phyloP scores from a whole-genome alignment of 1,139 yeast genomes.

The Eremothecium sinecaudum region DNA sequence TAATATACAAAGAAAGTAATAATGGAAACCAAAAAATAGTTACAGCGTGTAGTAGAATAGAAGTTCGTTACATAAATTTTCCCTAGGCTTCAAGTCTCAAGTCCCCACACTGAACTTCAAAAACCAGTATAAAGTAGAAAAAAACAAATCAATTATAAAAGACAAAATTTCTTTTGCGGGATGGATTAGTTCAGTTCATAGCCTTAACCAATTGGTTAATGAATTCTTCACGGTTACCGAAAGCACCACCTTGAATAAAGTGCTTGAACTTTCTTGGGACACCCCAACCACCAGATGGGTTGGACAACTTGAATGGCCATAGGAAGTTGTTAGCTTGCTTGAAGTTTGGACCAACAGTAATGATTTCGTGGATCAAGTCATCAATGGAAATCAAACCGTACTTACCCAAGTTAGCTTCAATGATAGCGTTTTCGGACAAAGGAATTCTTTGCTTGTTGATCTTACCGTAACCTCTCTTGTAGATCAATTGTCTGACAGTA shows the following conservation, averaged over 20 bases:
- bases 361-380: slow-evolving; percentile 97
- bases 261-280: slow-evolving; percentile 98
- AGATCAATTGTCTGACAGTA: slow-evolving; percentile 90
- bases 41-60: too few relatives aligned
- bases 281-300: slow-evolving; percentile 99
- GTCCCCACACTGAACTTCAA: too few relatives aligned
- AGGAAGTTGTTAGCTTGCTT: slow-evolving; percentile 99
- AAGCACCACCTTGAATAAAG: slow-evolving; percentile 99
- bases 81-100: too few relatives aligned
- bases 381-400: slow-evolving; percentile 94
- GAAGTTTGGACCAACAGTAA: slow-evolving; percentile 99
- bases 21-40: too few relatives aligned
- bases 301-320: slow-evolving; percentile 99
- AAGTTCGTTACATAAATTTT: too few relatives aligned
- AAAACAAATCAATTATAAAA: neutral
- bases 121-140: neutral
- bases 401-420: slow-evolving; percentile 90
- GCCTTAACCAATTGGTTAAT: slow-evolving; percentile 97
- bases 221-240: slow-evolving; percentile 99
- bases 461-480: slow-evolving; percentile 99
- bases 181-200: slow-evolving; percentile 70
- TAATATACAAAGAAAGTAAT: too few relatives aligned
- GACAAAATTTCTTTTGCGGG: too few relatives aligned
- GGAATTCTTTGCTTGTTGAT: slow-evolving; percentile 97
- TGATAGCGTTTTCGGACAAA: slow-evolving; percentile 85